Evolutionary conservation across 1,139 yeast genomes (phyloP), one percentile per base, ranked within the genome.

Genomic region (Suzukiozyma palmioleophila): DNA sequence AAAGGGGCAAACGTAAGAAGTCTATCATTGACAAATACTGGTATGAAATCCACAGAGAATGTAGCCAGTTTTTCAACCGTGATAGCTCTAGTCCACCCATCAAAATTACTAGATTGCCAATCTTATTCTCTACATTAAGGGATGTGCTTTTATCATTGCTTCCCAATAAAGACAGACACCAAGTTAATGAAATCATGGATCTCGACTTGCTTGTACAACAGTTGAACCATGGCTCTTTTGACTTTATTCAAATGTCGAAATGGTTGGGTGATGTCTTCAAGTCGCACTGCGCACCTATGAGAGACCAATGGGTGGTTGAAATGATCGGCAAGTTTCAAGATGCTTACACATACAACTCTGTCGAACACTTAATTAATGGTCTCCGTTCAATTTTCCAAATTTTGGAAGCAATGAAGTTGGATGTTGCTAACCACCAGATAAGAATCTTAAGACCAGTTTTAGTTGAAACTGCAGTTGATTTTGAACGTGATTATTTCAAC

Each of bases 351-450:
- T 67, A 69, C 26, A 66, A 69, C 46, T 73, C 81, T 15, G 77
- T 81, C 10, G 57, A 69, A 12, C 71, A 73, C 42, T 66, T 89
- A 37, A 86, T 87, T 33, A 87, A 81, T 38, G 96, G 95, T 2
- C 66, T 90, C 40, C 74, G 92, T 44, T 75, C 82, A 65, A 75
- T 87, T 14, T 88, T 90, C 59, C 85, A 86, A 47, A 85, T 90
- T 43, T 68, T 90, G 49, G 97, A 89, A 59, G 94, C 95, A n/a
- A 89, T 90, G 96, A 90, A 90, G 60, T 71, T 90, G 49, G 97
- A 90, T 56, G 95, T 89, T 40, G 96, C 97, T 14, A 90, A 90
- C 61, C 96, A 90, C 59, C 97, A 89, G 62, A 87, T 90, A 42
- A 74, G 96, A 51, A 79, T 88, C 22, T 68, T 89, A 42, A 75